Evolutionary conservation across 2,329 filamentous ascomycete genomes (phyloP).

Genomic region (Trichoderma lentiforme): DNA sequence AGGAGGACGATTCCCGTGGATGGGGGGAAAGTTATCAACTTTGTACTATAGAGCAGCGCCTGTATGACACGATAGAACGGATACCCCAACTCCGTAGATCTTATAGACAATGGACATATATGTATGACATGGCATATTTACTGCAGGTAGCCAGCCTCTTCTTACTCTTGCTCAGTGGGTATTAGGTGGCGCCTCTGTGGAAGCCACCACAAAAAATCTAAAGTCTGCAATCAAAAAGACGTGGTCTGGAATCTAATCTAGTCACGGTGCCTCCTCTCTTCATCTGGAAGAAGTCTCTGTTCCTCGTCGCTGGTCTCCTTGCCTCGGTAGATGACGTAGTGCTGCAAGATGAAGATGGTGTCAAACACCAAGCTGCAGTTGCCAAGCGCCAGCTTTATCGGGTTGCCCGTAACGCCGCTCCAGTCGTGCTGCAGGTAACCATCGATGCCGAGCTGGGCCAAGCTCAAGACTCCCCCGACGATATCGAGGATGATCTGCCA

Average conservation of each 20-base stretch:
- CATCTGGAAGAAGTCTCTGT: conserved; percentile 30
- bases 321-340: conserved; percentile 71
- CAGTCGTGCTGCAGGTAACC: conserved; percentile 81
- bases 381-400: conserved; percentile 81
- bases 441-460: conserved; percentile 80
- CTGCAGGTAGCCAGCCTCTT: neutral
- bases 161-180: neutral
- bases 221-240: neutral
- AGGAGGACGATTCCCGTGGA: conserved; percentile 64
- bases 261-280: conserved; percentile 20
- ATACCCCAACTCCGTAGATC: conserved; percentile 12
- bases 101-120: conserved; percentile 5
- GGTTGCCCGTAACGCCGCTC: conserved; percentile 87
- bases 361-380: conserved; percentile 88
- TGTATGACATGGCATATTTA: neutral
- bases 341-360: conserved; percentile 79
- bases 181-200: neutral
- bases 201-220: neutral
- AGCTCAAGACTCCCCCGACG: conserved; percentile 73
- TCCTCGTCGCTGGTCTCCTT: conserved; percentile 13
- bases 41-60: conserved; percentile 52
- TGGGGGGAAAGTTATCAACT: conserved; percentile 69
- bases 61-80: conserved; percentile 15
- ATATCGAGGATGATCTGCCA: conserved; percentile 80
- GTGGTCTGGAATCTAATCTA: neutral